These are phyloP conservation scores for Ananas comosus DNA, from an alignment of 176 grass and related monocot genomes.

Conservation along the genomic window DNA sequence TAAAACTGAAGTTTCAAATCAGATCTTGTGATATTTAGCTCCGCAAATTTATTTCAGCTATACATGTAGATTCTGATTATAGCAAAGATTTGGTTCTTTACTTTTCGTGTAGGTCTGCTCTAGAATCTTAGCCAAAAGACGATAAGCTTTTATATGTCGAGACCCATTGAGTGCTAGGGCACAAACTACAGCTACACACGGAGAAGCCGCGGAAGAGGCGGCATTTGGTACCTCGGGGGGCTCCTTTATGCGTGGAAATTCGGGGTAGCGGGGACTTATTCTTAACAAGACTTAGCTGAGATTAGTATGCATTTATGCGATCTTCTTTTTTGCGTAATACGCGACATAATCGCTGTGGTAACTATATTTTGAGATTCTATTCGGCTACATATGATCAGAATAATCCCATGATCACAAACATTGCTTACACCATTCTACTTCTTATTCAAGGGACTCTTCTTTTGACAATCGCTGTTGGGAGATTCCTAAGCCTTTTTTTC, in stretches of 20 bases:
- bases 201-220: neutral
- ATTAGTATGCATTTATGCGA: neutral
- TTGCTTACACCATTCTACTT: constrained; percentile 6
- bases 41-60: no score
- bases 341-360: neutral
- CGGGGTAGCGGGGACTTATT: neutral
- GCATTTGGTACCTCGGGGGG: neutral
- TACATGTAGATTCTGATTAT: no score
- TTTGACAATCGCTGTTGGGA: no score
- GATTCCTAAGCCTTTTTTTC: no score
- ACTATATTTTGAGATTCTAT: neutral
- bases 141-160: neutral
- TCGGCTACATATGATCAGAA: neutral
- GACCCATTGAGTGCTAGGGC: neutral
- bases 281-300: neutral
- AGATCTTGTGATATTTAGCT: no score
- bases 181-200: neutral
- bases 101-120: no score
- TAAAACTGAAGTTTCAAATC: no score
- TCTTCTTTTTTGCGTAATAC: no score
- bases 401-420: neutral
- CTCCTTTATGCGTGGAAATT: neutral
- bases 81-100: no score
- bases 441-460: neutral
- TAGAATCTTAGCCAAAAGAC: neutral